These are phyloP conservation scores for Aquilaria sinensis DNA, from an alignment of 345 rosid species.

Conservation along the genomic window DNA sequence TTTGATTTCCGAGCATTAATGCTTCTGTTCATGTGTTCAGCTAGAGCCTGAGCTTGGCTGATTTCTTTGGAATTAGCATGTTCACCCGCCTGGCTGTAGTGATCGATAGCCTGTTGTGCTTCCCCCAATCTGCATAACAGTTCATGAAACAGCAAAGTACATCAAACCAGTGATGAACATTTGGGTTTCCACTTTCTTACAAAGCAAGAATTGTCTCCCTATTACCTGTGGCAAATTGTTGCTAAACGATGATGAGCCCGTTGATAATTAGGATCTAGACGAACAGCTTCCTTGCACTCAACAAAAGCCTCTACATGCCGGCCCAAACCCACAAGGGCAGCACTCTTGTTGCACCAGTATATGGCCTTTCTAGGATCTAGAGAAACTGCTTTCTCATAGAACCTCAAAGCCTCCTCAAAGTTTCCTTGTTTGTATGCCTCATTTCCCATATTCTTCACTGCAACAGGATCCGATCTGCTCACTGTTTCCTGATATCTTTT, in stretches of 20 bases:
- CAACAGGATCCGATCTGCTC: conserved; percentile 50
- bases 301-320: conserved; percentile 61
- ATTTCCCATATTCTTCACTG: conserved; percentile 64
- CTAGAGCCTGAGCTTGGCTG: conserved; percentile 40
- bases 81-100: conserved; percentile 38
- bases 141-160: background rate
- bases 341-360: conserved; percentile 71
- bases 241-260: conserved; percentile 75
- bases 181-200: background rate
- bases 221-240: conserved; percentile 48
- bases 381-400: conserved; percentile 68
- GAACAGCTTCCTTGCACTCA: conserved; percentile 71
- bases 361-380: conserved; percentile 60
- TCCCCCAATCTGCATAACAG: conserved; percentile 48
- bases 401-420: conserved; percentile 65
- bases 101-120: conserved; percentile 52
- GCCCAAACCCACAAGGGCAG: conserved; percentile 82
- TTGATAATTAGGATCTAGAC: conserved; percentile 52
- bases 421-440: conserved; percentile 68
- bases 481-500: conserved; percentile 12
- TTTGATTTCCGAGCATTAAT: conserved; percentile 32
- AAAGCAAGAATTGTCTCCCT: conserved; percentile 2
- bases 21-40: conserved; percentile 35
- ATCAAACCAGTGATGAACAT: too few relatives aligned
- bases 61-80: conserved; percentile 27